phyloP scores from a whole-genome alignment of 805 yeast genomes.

The Maudiozyma saulgeensis region DNA sequence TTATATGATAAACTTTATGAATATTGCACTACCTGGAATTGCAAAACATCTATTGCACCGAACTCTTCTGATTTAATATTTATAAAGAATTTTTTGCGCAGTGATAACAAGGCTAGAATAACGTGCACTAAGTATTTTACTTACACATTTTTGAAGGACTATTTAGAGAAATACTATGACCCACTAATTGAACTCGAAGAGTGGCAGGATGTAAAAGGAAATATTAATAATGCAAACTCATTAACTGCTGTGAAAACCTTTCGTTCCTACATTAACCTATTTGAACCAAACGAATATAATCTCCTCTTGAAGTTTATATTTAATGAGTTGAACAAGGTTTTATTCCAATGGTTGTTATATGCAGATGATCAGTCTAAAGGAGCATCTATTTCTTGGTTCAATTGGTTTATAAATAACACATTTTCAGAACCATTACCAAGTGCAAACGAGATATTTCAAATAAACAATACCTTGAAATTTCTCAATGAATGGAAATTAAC shows the following conservation, averaged over 20 bases:
- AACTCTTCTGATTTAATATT: conserved; percentile 3
- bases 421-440: conserved; percentile 3
- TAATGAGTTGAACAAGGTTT: conserved; percentile 16
- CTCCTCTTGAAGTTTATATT: conserved; percentile 10
- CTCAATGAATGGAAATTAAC: conserved; percentile 3
- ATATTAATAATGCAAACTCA: conserved; percentile 6
- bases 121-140: conserved; percentile 8
- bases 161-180: conserved; percentile 22
- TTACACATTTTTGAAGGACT: conserved; percentile 10
- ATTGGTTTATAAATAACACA: conserved; percentile 12
- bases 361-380: conserved; percentile 5
- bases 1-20: neutral
- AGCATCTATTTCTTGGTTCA: conserved; percentile 13
- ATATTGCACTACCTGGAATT: neutral
- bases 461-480: conserved; percentile 6
- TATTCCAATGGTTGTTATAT: conserved; percentile 20
- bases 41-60: neutral
- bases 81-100: conserved; percentile 5
- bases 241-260: conserved; percentile 9
- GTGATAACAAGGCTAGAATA: conserved; percentile 5
- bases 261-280: conserved; percentile 7
- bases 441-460: neutral
- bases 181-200: conserved; percentile 17
- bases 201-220: conserved; percentile 1
- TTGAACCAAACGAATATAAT: conserved; percentile 7